These are phyloP conservation scores for Podospora sp. DNA, from an alignment of 495 filamentous ascomycete species.

Conservation along the genomic window DNA sequence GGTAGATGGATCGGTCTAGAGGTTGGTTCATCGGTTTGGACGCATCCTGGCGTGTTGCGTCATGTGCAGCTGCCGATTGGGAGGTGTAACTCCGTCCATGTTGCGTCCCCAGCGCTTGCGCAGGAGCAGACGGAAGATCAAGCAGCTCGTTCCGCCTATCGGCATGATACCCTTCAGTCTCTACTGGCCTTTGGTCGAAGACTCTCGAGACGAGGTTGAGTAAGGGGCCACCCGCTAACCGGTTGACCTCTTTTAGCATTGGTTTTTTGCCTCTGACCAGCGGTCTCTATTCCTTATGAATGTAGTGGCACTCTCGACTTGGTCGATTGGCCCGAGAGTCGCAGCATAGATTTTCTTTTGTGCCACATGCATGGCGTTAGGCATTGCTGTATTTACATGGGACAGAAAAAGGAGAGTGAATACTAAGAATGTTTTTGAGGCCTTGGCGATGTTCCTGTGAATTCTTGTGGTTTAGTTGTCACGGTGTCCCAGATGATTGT, in stretches of 20 bases:
- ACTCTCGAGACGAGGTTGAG: not conserved
- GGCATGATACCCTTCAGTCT: constrained; percentile 7
- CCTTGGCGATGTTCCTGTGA: too few species aligned
- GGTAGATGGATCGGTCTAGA: constrained; percentile 32
- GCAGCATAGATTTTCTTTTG: constrained; percentile 9
- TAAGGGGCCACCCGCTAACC: not conserved
- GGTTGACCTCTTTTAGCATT: not conserved
- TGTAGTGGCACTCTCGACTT: not conserved
- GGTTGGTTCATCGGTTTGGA: constrained; percentile 30
- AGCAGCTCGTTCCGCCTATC: not conserved
- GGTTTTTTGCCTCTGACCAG: not conserved
- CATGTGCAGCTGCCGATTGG: constrained; percentile 3
- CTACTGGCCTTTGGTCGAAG: not conserved
- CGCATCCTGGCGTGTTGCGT: constrained; percentile 16
- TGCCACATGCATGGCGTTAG: constrained; percentile 9
- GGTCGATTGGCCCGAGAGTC: not conserved
- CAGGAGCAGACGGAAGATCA: not conserved
- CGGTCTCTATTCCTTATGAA: constrained; percentile 1
- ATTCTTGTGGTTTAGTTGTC: not conserved
- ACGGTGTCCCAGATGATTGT: too few species aligned
- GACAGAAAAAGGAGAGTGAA: constrained; percentile 8
- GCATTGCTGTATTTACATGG: constrained; percentile 8
- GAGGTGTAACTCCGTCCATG: constrained; percentile 2
- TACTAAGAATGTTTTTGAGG: not conserved
- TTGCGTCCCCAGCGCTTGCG: not conserved